Evolutionary conservation across 768 basidiomycete genomes (phyloP), one percentile per base, ranked within the genome.

Genomic region (Paxillus involutus): DNA sequence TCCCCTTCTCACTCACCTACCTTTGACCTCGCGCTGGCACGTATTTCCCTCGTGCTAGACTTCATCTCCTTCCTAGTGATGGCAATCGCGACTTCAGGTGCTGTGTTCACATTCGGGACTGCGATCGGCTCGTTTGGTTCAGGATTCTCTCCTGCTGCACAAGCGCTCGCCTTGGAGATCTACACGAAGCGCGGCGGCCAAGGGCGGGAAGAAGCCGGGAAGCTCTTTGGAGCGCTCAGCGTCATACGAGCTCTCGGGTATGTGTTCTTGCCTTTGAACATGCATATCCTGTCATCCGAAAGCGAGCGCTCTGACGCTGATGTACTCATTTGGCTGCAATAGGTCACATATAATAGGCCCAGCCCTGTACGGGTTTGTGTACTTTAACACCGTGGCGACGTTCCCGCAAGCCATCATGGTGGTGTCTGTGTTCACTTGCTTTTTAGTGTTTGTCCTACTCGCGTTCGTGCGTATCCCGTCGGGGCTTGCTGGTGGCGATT

Each of bases 221-320:
- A 75, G 60, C 74, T 97, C 16, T 94, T 94, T 63, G 94, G 91
- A 12, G 91, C 84, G 4, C 59, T 94, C 53, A 84, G 86, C 52
- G 88, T 94, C 29, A 59, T 92, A 4, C 82, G 88, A 56, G 83
- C 88, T 6, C 63, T 92, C 10, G 77, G 84, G 83, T 86, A 59
- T 44, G 75, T 46, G 17, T 56, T 26, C 19, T 53, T 36, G 35
- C 24, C 26, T 26, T 26, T 26, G 26, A 26, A 26, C 26, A 21
- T 21, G 3, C 26, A 3, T 26, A 26, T 26, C 4, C 26, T 26
- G 26, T 26, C 26, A 26, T 26, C 6, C 26, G 26, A 26, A 26
- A 26, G 26, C 4, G 1, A 26, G 26, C 26, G 26, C 3, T 21
- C 47, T 52, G 16, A 54, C 32, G 14, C 37, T 19, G 17, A 39